Base-by-base conservation (phyloP, 2,329 filamentous ascomycete species). In the Fusarium phyllophilum region DNA sequence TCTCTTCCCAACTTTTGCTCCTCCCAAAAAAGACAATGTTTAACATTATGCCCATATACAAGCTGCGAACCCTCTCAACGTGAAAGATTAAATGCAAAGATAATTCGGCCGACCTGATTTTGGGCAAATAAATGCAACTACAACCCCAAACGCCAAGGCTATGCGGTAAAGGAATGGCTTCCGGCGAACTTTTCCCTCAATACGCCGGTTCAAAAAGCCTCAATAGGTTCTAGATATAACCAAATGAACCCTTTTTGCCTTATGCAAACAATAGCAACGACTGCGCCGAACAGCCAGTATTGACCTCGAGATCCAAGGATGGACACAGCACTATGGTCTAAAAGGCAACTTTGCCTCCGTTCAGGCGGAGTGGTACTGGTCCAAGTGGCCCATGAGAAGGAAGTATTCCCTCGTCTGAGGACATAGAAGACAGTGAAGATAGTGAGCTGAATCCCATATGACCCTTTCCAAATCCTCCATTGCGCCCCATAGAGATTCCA, bases 401-500 rank as follows among this genome's bases (percentile, higher is more conserved):
- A 41, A 81, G 79, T 61, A 80, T 79, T 59, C 78, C 78, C 60
- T 83, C 83, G 54, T 84, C 83, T 10, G 83, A 84, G 14, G 83
- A 83, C 73, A 84, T 81, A 46, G 83, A 84, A 29, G 82, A 83
- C 51, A 85, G 79, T 22, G 83, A 85, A 22, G 82, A 84, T 29
- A 84, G 61, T 18, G 82, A 84, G 68, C 79, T 83, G 64, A 83
- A 80, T 39, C 82, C 82, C 38, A 81, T 81, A 54, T 84, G 83
- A 8, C 83, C 83, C 62, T 82, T 81, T n/a, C 81, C 82, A 80
- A 86, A 84, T 17, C 83, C 84, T 26, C 85, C 85, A n/a, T 81
- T 82, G n/a, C 88, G 85, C 29, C 85, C 86, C 84, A 90, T 86
- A n/a, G 86, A 87, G 38, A 89, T 83, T 22, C 88, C 88, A n/a